A percentile compares a stretch with the other conserved stretches of the same genome.
Evolutionary conservation across 306 rosid genomes (phyloP).

Genomic region (Cyamopsis tetragonoloba): DNA sequence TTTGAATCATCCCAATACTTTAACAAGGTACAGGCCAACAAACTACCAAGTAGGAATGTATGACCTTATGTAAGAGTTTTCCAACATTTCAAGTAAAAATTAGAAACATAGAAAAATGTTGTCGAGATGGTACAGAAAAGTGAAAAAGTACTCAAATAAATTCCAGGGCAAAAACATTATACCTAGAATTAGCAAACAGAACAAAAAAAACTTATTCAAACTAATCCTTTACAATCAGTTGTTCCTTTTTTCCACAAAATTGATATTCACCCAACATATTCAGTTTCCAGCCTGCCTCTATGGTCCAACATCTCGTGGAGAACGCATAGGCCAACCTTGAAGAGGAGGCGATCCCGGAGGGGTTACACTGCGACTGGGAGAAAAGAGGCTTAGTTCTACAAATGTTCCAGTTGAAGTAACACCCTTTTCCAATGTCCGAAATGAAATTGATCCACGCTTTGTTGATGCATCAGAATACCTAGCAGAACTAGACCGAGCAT

Average conservation of each 20-base stretch:
- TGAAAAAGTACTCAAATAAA: conserved; percentile 28
- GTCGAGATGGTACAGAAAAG: conserved; percentile 23
- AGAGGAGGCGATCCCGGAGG: conserved; percentile 87
- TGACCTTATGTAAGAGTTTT: conserved; percentile 15
- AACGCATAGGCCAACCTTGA: conserved; percentile 83
- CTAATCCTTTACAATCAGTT: conserved; percentile 90
- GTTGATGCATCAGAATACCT: conserved; percentile 71
- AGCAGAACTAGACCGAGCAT: conserved; percentile 51
- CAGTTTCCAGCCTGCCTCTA: conserved; percentile 40
- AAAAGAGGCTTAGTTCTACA: conserved; percentile 90
- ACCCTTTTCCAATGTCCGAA: conserved; percentile 60
- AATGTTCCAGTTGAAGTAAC: conserved; percentile 65
- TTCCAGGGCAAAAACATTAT: conserved; percentile 48
- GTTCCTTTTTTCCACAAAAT: conserved; percentile 73
- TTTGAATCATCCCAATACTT: not conserved
- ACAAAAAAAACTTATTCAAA: conserved; percentile 58
- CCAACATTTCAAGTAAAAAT: conserved; percentile 26
- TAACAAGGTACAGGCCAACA: not conserved
- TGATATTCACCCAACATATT: conserved; percentile 51
- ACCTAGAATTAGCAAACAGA: conserved; percentile 59
- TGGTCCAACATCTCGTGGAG: conserved; percentile 44
- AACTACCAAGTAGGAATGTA: not conserved
- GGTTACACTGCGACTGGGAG: conserved; percentile 64
- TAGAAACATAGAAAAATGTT: conserved; percentile 18
- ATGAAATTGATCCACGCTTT: conserved; percentile 85